phyloP scores from a whole-genome alignment of 2,329 filamentous ascomycete species.

The Pseudocercospora cruenta region DNA sequence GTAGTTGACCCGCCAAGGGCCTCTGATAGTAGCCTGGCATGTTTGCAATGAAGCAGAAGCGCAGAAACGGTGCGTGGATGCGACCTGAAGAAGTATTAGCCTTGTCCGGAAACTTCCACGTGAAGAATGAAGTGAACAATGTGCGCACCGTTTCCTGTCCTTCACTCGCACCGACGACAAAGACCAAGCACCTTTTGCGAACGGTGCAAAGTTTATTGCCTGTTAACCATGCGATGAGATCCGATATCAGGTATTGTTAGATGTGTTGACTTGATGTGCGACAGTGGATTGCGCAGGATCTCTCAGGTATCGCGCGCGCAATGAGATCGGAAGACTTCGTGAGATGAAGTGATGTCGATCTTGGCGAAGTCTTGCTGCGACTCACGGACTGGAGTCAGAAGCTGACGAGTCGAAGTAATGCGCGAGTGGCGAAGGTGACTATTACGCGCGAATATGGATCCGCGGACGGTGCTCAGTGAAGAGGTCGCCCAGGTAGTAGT shows the following conservation, averaged over 20 bases:
- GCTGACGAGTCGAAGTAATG: slow-evolving; percentile 4
- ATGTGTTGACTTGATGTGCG: neutral
- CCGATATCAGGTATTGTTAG: slow-evolving; percentile 16
- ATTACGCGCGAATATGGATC: slow-evolving; percentile 12
- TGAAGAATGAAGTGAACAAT: neutral
- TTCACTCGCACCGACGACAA: slow-evolving; percentile 30
- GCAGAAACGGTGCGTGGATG: slow-evolving; percentile 47
- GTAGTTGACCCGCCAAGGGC: slow-evolving; percentile 45
- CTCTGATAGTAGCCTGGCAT: slow-evolving; percentile 57
- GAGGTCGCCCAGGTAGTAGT: slow-evolving; percentile 35
- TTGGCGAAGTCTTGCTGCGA: slow-evolving; percentile 5
- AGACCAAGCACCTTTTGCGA: slow-evolving; percentile 29
- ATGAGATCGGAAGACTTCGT: neutral
- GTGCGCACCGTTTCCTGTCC: slow-evolving; percentile 32
- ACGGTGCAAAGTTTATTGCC: slow-evolving; percentile 30
- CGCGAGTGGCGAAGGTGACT: slow-evolving; percentile 5
- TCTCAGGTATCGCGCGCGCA: slow-evolving; percentile 10
- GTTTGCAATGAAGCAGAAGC: slow-evolving; percentile 42
- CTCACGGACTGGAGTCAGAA: slow-evolving; percentile 5
- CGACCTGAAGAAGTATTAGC: slow-evolving; percentile 35
- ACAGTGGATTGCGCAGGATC: slow-evolving; percentile 15
- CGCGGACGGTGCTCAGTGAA: slow-evolving; percentile 40
- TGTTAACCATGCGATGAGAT: slow-evolving; percentile 28
- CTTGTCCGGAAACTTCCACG: slow-evolving; percentile 11
- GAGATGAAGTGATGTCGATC: slow-evolving; percentile 1